These are phyloP conservation scores for Ochetophila trinervis DNA, from an alignment of 306 rosid genomes.

Conservation along the genomic window DNA sequence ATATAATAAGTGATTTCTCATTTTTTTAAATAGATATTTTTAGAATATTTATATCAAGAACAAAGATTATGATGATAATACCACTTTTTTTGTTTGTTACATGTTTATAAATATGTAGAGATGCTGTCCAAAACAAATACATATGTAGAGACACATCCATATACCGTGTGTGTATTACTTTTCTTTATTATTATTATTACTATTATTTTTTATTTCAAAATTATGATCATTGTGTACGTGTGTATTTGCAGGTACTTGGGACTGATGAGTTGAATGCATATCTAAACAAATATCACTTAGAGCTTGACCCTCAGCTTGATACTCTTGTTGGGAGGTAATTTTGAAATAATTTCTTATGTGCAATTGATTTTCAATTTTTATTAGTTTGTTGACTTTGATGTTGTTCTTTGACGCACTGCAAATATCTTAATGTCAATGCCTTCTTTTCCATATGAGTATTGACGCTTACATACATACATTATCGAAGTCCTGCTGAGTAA, in stretches of 20 bases:
- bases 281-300: conserved; percentile 67
- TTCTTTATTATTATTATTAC: no score
- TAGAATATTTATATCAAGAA: no score
- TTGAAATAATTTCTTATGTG: conserved; percentile 2
- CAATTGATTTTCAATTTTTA: conserved; percentile 10
- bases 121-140: no score
- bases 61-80: no score
- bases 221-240: conserved; percentile 5
- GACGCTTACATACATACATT: conserved; percentile 11
- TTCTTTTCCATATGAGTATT: conserved; percentile 17
- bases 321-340: conserved; percentile 78
- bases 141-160: no score
- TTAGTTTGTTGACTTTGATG: conserved; percentile 17
- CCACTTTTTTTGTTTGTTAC: no score
- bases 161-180: no score
- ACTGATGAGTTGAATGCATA: conserved; percentile 82
- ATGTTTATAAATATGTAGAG: no score
- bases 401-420: conserved; percentile 1
- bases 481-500: conserved; percentile 14
- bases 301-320: conserved; percentile 90
- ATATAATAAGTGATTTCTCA: neutral
- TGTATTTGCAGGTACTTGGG: conserved; percentile 67
- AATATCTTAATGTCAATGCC: conserved; percentile 15
- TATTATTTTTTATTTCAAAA: no score
- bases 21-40: no score